Evolutionary conservation across 1,284 basidiomycete genomes (phyloP), one percentile per base, ranked within the genome.

Genomic region (Coniferiporia weirii): DNA sequence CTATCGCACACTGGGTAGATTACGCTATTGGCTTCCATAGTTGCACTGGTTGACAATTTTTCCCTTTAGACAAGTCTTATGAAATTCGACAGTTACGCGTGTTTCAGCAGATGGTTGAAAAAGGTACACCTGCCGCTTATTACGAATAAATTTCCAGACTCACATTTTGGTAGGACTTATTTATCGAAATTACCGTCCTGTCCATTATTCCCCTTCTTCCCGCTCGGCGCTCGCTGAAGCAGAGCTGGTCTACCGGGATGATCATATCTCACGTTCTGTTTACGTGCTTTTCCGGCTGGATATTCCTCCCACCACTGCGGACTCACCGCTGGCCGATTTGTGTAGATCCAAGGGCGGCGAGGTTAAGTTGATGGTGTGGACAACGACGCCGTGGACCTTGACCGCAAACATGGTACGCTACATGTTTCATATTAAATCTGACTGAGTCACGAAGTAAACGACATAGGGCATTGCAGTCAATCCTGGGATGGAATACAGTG

Each of bases 371-470:
- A 76, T 95, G 35, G 89, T 98, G n/a, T 99, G 97, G 97, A 99
- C 96, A 1, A 99, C 97, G 0, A 99, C 96, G 0, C 93, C 97
- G 0, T 99, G 96, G 96, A 98, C 93, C 6, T 75, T 99, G 50
- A 93, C 93, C 1, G 93, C 93, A 0, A 99, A 99, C 69, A 94
- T 96, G 89, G 93, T 93, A 65, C 48, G 79, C 63, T n/a, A 13
- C 20, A 10, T 46, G 9, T 15, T 10, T 1, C 4, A 56, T 46
- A 44, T 54, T 22, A 44, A 54, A 63, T 56, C 32, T 20, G 55
- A 15, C 44, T 44, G 46, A 49, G 49, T 27, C 5, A 27, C 27
- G 27, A 5, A 27, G 15, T 32, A 27, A 48, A 22, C 38, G 22
- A 32, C 17, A 5, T 66, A 95, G 95, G 95, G 89, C 4, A 89